phyloP scores from a whole-genome alignment of 164 flowering plant genomes.

The Umbilicus rupestris region DNA sequence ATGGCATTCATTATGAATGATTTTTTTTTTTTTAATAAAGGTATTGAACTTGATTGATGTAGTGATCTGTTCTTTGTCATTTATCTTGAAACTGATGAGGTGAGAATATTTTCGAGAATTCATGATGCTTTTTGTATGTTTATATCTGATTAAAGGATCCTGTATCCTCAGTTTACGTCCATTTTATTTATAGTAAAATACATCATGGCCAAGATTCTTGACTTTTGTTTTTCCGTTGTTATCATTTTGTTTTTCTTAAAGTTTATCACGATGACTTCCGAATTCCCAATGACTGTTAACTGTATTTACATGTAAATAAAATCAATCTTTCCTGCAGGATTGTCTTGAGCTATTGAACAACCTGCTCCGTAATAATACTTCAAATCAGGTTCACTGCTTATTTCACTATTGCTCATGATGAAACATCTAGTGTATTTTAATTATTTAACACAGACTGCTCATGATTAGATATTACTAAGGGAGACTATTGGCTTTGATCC shows the following conservation, averaged over 20 bases:
- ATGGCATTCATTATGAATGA: background rate
- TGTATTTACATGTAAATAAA: background rate
- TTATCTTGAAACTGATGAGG: too few species aligned
- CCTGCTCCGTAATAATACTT: slow-evolving; percentile 66
- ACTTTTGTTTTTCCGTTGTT: background rate
- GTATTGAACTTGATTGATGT: background rate
- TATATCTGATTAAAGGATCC: too few species aligned
- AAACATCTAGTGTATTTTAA: slow-evolving; percentile 1
- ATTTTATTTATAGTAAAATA: background rate
- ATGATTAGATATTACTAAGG: slow-evolving; percentile 57
- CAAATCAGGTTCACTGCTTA: slow-evolving; percentile 68
- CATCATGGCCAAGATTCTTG: background rate
- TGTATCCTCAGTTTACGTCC: too few species aligned
- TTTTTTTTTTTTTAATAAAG: background rate
- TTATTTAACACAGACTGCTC: slow-evolving; percentile 8
- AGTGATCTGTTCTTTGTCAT: too few species aligned
- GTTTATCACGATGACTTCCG: background rate
- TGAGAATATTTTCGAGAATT: too few species aligned
- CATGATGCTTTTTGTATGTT: too few species aligned
- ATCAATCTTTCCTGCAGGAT: slow-evolving; percentile 41
- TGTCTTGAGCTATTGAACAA: slow-evolving; percentile 91
- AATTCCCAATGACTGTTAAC: background rate
- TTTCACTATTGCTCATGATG: background rate
- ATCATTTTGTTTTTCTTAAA: background rate
- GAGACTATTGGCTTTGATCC: slow-evolving; percentile 95